Base-by-base conservation (phyloP, 257 asterid species). In the Haberlea rhodopensis region DNA sequence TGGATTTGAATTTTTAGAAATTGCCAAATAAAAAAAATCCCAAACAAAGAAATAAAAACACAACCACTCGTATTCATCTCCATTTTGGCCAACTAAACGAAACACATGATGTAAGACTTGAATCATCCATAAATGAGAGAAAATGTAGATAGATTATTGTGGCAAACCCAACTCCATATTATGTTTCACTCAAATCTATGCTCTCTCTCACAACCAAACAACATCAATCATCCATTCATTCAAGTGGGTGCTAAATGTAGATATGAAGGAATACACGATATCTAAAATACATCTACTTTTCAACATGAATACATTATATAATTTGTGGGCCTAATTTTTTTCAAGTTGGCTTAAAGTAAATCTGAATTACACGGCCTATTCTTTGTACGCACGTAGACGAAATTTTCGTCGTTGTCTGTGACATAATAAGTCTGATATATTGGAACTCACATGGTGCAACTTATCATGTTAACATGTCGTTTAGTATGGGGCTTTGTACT, bases 221-320 rank as follows among this genome's bases (percentile, higher is more conserved):
- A 25, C 32, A 57, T 27, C 40, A 26, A 57, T 49, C 53, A 21
- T n/a, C n/a, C n/a, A n/a, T 54, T 54, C 40, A 18, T 55, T 43
- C 15, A 51, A 22, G 64, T 19, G 63, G 64, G 69, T 54, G 65
- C 60, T 66, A 63, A 74, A 69, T 46, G 65, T 53, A 63, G 75
- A 53, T 27, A 52, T 1, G 55, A 75, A 69, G 46, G 62, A 48
- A 73, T 67, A 56, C 76, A 74, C 55, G 65, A 67, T 55, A 68
- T 62, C 55, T 52, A 63, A 71, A 53, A 18, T 11, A 28, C 18
- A 49, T 8, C 48, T 37, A 37, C 48, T 0, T 2, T 11, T 11
- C 18, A 3, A 37, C 48, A 37, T 8, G 15, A 32, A 37, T 37
- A n/a, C n/a, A 37, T 13, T 3, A 37, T n/a, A 37, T 13, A 37